Percentiles rank a stretch among this genome's conserved stretches.
Evolutionary conservation across 2,329 filamentous ascomycete genomes (phyloP).

Genomic region (Cytospora piceae): DNA sequence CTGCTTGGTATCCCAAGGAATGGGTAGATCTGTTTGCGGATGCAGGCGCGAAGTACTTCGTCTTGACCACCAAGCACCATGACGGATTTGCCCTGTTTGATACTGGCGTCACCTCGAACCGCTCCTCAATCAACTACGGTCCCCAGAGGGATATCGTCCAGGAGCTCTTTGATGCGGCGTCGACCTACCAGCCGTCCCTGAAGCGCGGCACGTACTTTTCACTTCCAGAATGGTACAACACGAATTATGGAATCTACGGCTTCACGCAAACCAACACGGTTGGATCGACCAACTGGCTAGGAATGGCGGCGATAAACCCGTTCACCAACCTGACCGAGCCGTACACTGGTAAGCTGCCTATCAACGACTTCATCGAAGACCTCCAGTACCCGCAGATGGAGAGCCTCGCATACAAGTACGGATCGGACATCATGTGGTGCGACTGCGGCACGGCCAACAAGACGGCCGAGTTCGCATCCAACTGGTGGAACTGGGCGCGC

Average conservation of each 20-base stretch:
- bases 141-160: constrained; percentile 46
- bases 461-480: constrained; percentile 45
- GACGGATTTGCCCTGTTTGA: constrained; percentile 53
- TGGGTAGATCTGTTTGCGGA: constrained; percentile 59
- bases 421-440: constrained; percentile 55
- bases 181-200: constrained; percentile 45
- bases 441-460: constrained; percentile 49
- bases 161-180: constrained; percentile 50
- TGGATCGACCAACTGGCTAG: constrained; percentile 42
- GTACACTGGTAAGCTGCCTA: constrained; percentile 47
- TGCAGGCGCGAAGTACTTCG: constrained; percentile 55
- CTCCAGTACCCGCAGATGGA: constrained; percentile 53
- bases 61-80: constrained; percentile 52
- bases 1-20: constrained; percentile 52
- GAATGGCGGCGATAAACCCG: constrained; percentile 46
- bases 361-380: constrained; percentile 47
- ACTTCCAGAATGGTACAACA: constrained; percentile 55
- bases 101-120: constrained; percentile 42
- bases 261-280: constrained; percentile 41
- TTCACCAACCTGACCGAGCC: constrained; percentile 47
- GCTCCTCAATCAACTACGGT: constrained; percentile 46
- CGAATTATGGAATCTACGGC: constrained; percentile 48
- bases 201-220: constrained; percentile 53
- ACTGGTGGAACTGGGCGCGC: constrained; percentile 47
- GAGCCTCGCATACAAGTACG: constrained; percentile 47